Evolutionary conservation across 176 grass and related monocot species (phyloP), one percentile per base, ranked within the genome.

Genomic region (Cenchrus americanus): DNA sequence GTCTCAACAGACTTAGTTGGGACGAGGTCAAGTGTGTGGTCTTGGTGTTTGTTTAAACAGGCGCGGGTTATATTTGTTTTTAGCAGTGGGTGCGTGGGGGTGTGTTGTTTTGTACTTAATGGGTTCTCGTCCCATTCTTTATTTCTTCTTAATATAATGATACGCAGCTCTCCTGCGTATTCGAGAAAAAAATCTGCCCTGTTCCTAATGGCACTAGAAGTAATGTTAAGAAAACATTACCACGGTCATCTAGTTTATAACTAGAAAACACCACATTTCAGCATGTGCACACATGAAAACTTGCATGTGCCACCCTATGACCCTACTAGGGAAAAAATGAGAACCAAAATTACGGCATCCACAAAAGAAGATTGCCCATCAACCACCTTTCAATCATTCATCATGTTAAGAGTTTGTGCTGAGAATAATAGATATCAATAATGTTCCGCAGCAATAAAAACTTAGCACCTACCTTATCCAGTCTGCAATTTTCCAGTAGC

Each of bases 401-500:
- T 72, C 9, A 32, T 58, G 63, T 11, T n/a, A 21, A 6, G 19
- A 64, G 54, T 73, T 14, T 49, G 49, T 49, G 19, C 40, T 78
- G 46, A 75, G 52, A 22, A 86, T 37, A 62, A 82, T 8, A 85
- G 22, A 51, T 42, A 62, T 84, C 21, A 53, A 71, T 69, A 26
- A 21, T 1, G 8, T 54, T 44, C 75, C 30, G 42, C 30, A 67
- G 67, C 41, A 80, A 64, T 54, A 67, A 54, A 84, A 72, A 77
- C 62, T 47, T 32, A 77, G 3, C 9, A 63, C 23, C 67, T 85
- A 99, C 96, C 93, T 90, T 95, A 77, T 99, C 96, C 73, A 99
- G 59, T 32, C 88, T 96, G 88, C 96, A 99, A 81, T 94, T 87
- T 79, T 96, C 96, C 3, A 96, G 83, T 78, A 99, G 82, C 81